Percentiles rank a stretch among this genome's conserved stretches.
phyloP scores from a whole-genome alignment of 257 asterid genomes.

The Capsicum chinense region DNA sequence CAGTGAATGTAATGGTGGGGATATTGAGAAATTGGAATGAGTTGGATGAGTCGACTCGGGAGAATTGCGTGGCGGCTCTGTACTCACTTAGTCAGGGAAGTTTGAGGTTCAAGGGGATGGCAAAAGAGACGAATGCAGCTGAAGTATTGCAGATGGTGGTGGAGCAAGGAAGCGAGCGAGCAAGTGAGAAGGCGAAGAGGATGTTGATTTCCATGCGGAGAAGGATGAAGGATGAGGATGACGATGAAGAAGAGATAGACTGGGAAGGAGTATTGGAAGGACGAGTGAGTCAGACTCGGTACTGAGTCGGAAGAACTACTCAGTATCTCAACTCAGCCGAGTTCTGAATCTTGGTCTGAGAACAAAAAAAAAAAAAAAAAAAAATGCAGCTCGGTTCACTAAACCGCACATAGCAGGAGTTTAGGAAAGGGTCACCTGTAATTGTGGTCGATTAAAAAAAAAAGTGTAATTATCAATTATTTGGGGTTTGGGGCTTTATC shows the following conservation, averaged over 20 bases:
- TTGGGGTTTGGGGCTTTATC: not conserved
- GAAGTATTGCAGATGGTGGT: constrained; percentile 66
- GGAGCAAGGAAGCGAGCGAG: constrained; percentile 64
- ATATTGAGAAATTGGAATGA: constrained; percentile 53
- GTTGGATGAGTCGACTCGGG: constrained; percentile 68
- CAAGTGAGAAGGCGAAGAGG: constrained; percentile 72
- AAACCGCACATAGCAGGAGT: too few relatives aligned
- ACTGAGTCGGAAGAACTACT: constrained; percentile 41
- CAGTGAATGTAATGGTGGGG: constrained; percentile 60
- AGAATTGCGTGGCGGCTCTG: constrained; percentile 68
- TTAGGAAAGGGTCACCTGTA: too few relatives aligned
- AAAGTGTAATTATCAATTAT: constrained; percentile 14
- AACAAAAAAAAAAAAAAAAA: not conserved
- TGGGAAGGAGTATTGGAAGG: constrained; percentile 80
- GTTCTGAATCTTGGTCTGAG: constrained; percentile 32
- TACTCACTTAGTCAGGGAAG: constrained; percentile 75
- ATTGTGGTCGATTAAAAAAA: constrained; percentile 1
- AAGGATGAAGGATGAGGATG: constrained; percentile 56
- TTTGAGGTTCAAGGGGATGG: constrained; percentile 74
- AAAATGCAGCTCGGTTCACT: too few relatives aligned
- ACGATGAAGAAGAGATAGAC: constrained; percentile 59
- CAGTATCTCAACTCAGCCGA: constrained; percentile 49
- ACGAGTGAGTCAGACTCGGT: constrained; percentile 61
- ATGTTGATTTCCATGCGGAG: constrained; percentile 54
- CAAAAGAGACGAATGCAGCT: constrained; percentile 58